These are phyloP conservation scores for Mycosarcoma maydis DNA, from an alignment of 1,284 basidiomycete species.

Conservation along the genomic window DNA sequence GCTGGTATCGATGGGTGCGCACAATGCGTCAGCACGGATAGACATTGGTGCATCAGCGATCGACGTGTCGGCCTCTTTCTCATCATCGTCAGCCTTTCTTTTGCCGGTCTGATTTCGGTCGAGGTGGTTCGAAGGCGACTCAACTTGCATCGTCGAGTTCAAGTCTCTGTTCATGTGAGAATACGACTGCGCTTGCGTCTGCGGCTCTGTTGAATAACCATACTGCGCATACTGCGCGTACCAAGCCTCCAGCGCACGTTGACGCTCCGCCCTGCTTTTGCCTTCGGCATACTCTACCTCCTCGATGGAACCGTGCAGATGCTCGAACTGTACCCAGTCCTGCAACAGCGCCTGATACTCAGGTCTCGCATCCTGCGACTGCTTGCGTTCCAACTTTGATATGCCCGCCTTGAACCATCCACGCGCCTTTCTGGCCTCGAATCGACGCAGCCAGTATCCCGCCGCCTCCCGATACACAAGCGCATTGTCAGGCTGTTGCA, in stretches of 20 bases:
- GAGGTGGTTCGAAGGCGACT: neutral
- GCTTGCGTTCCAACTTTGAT: constrained; percentile 25
- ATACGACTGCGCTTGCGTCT: neutral
- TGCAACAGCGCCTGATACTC: constrained; percentile 79
- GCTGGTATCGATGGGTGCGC: neutral
- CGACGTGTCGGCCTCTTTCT: constrained; percentile 9
- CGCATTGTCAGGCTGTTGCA: constrained; percentile 47
- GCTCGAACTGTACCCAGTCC: constrained; percentile 85
- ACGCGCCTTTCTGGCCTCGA: constrained; percentile 51
- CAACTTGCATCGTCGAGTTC: constrained; percentile 21
- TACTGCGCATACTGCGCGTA: constrained; percentile 36
- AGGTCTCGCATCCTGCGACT: constrained; percentile 2
- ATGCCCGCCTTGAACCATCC: constrained; percentile 45
- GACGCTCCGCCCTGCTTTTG: constrained; percentile 68
- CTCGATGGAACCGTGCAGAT: constrained; percentile 78
- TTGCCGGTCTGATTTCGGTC: constrained; percentile 16
- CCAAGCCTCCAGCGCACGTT: constrained; percentile 71
- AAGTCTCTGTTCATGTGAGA: constrained; percentile 5
- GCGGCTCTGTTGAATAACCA: constrained; percentile 73
- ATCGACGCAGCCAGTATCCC: constrained; percentile 46
- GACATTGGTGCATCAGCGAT: constrained; percentile 24
- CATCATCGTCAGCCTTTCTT: constrained; percentile 49
- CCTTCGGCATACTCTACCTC: constrained; percentile 74
- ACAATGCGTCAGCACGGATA: neutral
- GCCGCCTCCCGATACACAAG: constrained; percentile 49